A percentile compares a stretch with the other conserved stretches of the same genome.
Conservation (phyloP, 2,329 filamentous ascomycete species). For the Plectosphaerella plurivora region DNA sequence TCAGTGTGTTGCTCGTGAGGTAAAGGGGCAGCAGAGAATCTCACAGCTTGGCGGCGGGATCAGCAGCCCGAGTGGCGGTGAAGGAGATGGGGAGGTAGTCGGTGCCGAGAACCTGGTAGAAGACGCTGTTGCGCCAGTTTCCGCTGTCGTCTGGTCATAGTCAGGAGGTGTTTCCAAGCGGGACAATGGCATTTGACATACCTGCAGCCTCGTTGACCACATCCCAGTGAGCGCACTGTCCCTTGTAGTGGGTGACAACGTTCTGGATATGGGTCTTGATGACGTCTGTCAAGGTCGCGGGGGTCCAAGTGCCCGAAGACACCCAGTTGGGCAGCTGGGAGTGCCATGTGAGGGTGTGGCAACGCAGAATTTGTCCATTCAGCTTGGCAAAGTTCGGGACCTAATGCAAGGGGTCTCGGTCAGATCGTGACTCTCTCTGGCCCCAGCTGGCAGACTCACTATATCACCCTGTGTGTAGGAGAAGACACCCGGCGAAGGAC, state of each 20-base stretch:
- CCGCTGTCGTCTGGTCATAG: conserved; percentile 36
- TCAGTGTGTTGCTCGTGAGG: neutral
- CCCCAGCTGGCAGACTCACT: conserved; percentile 2
- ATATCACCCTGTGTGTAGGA: conserved; percentile 8
- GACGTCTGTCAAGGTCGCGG: conserved; percentile 20
- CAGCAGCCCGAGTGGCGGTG: conserved; percentile 37
- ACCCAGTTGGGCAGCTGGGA: conserved; percentile 18
- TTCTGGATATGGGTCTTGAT: conserved; percentile 48
- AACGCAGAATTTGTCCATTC: conserved; percentile 51
- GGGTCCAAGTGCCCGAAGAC: conserved; percentile 9
- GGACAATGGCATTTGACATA: neutral
- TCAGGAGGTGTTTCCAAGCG: neutral
- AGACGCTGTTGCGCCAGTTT: conserved; percentile 38
- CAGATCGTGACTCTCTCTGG: neutral
- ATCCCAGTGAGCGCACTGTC: conserved; percentile 45
- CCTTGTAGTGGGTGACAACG: conserved; percentile 37
- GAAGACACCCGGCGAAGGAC: conserved; percentile 41
- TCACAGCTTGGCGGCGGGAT: conserved; percentile 43
- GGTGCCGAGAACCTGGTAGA: conserved; percentile 41
- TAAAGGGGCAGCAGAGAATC: neutral
- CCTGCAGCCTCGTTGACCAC: conserved; percentile 39
- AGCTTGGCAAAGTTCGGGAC: conserved; percentile 41
- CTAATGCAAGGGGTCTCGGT: neutral
- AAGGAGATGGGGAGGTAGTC: conserved; percentile 48
- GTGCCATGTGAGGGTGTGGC: conserved; percentile 52